These are phyloP conservation scores for Dendrothele bispora DNA, from an alignment of 768 basidiomycete genomes.

Conservation along the genomic window DNA sequence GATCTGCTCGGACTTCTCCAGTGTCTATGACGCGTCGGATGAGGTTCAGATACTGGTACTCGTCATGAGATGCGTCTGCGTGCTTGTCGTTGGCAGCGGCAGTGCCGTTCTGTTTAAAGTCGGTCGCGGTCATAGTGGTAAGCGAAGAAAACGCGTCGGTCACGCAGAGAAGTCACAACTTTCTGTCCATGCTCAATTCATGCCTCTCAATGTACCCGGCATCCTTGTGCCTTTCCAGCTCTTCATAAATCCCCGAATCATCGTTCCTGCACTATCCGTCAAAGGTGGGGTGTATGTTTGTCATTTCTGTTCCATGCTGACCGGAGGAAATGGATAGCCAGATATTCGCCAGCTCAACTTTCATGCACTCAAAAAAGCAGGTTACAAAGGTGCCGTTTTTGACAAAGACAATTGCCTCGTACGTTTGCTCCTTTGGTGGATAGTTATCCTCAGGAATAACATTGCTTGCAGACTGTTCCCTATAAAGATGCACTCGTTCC, in stretches of 20 bases:
- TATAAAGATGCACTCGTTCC: constrained; percentile 75
- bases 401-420: constrained; percentile 99
- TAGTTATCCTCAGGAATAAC: background rate
- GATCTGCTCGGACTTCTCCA: constrained; percentile 82
- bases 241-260: constrained; percentile 61
- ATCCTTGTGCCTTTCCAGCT: constrained; percentile 72
- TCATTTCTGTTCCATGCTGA: background rate
- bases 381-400: constrained; percentile 88
- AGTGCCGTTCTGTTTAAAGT: too few species aligned
- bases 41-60: constrained; percentile 86
- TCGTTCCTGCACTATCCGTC: constrained; percentile 63
- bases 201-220: constrained; percentile 78
- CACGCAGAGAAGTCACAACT: too few species aligned
- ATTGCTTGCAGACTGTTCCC: constrained; percentile 67
- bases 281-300: constrained; percentile 49
- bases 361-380: constrained; percentile 63
- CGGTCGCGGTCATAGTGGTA: too few species aligned
- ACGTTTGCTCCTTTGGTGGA: constrained; percentile 19
- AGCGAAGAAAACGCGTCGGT: too few species aligned
- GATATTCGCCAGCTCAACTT: constrained; percentile 88
- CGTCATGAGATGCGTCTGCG: too few species aligned
- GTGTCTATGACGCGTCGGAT: constrained; percentile 72
- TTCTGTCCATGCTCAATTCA: constrained; percentile 26
- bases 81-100: too few species aligned
- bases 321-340: constrained; percentile 46